Evolutionary conservation across 1,284 basidiomycete genomes (phyloP).

Genomic region (Ceratobasidium sp.): DNA sequence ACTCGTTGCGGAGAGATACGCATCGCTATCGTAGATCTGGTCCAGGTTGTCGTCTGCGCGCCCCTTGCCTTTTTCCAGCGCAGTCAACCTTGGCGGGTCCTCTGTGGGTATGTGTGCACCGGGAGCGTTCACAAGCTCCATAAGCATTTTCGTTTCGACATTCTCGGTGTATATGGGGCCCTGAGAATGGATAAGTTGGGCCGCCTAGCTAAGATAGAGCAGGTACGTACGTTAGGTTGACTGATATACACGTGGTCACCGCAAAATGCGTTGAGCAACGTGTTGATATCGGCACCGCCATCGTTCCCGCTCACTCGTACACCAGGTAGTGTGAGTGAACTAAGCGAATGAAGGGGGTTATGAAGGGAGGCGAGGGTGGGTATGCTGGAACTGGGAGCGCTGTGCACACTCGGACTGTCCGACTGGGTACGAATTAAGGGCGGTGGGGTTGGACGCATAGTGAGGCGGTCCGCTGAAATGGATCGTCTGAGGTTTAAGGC

Average conservation of each 20-base stretch:
- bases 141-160: background rate
- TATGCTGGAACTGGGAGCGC: background rate
- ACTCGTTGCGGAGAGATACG: background rate
- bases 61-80: constrained; percentile 5
- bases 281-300: constrained; percentile 4
- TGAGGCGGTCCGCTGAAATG: constrained; percentile 44
- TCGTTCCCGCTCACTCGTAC: background rate
- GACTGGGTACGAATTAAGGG: constrained; percentile 31
- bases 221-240: constrained; percentile 6
- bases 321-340: background rate
- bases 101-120: background rate
- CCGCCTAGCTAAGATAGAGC: background rate
- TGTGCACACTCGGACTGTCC: background rate
- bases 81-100: background rate
- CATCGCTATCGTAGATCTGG: constrained; percentile 3
- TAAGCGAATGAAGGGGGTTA: background rate
- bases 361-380: background rate
- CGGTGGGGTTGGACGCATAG: constrained; percentile 29
- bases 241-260: constrained; percentile 24
- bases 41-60: background rate
- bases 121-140: background rate
- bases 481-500: constrained; percentile 13
- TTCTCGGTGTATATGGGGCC: background rate
- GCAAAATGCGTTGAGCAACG: constrained; percentile 31
- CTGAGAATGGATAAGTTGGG: background rate